phyloP scores from a whole-genome alignment of 78 protist genomes.

The Dictyostelium citrinum region DNA sequence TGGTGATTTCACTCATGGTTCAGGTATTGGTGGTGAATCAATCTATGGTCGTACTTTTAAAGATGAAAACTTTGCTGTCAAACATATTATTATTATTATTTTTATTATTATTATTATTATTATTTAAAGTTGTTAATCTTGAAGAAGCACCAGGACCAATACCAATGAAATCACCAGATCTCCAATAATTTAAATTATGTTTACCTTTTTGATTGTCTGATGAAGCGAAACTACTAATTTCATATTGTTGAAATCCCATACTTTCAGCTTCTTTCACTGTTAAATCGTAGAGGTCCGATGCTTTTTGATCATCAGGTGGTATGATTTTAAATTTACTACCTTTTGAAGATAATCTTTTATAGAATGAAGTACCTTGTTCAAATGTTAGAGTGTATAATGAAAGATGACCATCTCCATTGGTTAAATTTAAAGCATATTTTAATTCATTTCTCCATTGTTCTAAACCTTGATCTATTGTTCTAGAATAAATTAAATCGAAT shows the following conservation, averaged over 20 bases:
- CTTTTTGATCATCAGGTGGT: conserved; percentile 2
- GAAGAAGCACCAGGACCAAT: conserved; percentile 82
- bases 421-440: neutral
- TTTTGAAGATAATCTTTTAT: neutral
- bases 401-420: conserved; percentile 24
- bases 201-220: neutral
- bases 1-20: conserved; percentile 94
- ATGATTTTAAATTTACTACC: neutral
- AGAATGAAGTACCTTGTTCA: conserved; percentile 74
- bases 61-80: conserved; percentile 94
- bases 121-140: conserved; percentile 1
- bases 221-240: conserved; percentile 32
- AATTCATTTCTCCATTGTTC: conserved; percentile 58
- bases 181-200: conserved; percentile 80
- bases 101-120: neutral
- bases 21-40: conserved; percentile 86
- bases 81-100: too few species aligned
- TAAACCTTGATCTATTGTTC: conserved; percentile 3
- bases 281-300: conserved; percentile 17
- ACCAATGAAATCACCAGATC: conserved; percentile 81
- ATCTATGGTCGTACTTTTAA: conserved; percentile 90
- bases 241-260: conserved; percentile 48
- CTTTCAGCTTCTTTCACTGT: neutral
- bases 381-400: conserved; percentile 39
- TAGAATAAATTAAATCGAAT: conserved; percentile 74